A percentile compares a stretch with the other conserved stretches of the same genome.
These are phyloP conservation scores for Oryza meyeriana DNA, from an alignment of 176 grass and related monocot genomes.

Conservation along the genomic window DNA sequence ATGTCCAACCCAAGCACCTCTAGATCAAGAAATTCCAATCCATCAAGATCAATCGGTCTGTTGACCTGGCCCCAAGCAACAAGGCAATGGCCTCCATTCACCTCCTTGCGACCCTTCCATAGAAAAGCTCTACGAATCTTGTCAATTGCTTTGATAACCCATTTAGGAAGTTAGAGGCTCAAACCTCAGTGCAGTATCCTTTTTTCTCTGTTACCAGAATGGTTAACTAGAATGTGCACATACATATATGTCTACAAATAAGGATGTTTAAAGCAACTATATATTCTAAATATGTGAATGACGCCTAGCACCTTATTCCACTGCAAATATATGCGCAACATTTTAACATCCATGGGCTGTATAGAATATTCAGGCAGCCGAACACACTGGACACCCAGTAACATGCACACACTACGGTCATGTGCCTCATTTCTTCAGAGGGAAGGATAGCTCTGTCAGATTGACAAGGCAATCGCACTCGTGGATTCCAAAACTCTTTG, in stretches of 20 bases:
- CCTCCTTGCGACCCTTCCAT: no score
- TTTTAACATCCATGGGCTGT: background rate
- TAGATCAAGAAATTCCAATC: no score
- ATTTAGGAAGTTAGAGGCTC: background rate
- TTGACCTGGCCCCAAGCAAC: no score
- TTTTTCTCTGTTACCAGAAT: background rate
- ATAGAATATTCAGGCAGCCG: slow-evolving; percentile 3
- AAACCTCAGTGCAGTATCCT: background rate
- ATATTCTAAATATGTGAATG: background rate
- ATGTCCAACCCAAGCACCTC: no score
- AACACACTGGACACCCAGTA: background rate
- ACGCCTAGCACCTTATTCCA: background rate
- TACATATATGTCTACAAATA: background rate
- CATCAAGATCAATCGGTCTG: no score
- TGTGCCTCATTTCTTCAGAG: slow-evolving; percentile 7
- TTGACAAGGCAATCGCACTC: background rate
- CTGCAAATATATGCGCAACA: background rate
- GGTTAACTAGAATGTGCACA: background rate
- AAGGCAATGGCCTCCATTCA: no score
- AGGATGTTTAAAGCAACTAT: background rate
- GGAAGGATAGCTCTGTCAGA: slow-evolving; percentile 17
- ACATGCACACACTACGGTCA: background rate
- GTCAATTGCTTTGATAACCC: no score
- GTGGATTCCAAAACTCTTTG: slow-evolving; percentile 5
- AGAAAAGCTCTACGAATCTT: no score